Percentiles rank a stretch among this genome's conserved stretches.
These are phyloP conservation scores for Microascus cirrosus DNA, from an alignment of 2,329 filamentous ascomycete species.

Conservation along the genomic window DNA sequence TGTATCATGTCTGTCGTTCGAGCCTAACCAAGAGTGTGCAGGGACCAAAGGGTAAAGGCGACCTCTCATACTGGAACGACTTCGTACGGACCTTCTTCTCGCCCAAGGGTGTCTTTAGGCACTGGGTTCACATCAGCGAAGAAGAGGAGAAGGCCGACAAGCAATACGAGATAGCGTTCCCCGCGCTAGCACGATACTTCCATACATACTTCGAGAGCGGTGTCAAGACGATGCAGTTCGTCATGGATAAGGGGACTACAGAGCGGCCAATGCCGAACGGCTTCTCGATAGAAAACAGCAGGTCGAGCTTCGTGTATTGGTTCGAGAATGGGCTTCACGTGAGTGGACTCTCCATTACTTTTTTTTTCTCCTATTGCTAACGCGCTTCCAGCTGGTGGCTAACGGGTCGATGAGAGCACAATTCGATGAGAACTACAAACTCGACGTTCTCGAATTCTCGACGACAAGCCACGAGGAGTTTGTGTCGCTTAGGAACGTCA, in stretches of 20 bases:
- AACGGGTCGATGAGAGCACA: constrained; percentile 67
- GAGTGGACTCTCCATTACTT: constrained; percentile 20
- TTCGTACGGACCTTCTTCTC: constrained; percentile 81
- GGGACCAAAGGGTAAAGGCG: constrained; percentile 50
- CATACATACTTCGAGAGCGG: constrained; percentile 81
- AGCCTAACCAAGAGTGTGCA: constrained; percentile 14
- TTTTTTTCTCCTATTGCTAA: neutral
- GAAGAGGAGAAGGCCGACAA: constrained; percentile 55
- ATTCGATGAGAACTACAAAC: constrained; percentile 68
- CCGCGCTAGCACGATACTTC: constrained; percentile 80
- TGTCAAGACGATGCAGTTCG: constrained; percentile 74
- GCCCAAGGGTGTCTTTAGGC: constrained; percentile 61
- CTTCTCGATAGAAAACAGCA: constrained; percentile 64
- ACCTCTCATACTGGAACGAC: constrained; percentile 64
- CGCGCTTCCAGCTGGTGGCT: constrained; percentile 52
- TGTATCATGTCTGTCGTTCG: neutral
- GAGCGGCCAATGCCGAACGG: constrained; percentile 49
- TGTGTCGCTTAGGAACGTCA: constrained; percentile 56
- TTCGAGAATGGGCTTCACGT: constrained; percentile 77
- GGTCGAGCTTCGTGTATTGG: constrained; percentile 78
- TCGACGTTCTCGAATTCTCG: constrained; percentile 76
- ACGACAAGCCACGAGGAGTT: constrained; percentile 73
- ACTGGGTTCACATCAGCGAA: constrained; percentile 50
- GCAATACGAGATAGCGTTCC: constrained; percentile 74
- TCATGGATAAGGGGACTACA: constrained; percentile 56